These are phyloP conservation scores for Metschnikowia matae DNA, from an alignment of 805 yeast genomes.

Conservation along the genomic window DNA sequence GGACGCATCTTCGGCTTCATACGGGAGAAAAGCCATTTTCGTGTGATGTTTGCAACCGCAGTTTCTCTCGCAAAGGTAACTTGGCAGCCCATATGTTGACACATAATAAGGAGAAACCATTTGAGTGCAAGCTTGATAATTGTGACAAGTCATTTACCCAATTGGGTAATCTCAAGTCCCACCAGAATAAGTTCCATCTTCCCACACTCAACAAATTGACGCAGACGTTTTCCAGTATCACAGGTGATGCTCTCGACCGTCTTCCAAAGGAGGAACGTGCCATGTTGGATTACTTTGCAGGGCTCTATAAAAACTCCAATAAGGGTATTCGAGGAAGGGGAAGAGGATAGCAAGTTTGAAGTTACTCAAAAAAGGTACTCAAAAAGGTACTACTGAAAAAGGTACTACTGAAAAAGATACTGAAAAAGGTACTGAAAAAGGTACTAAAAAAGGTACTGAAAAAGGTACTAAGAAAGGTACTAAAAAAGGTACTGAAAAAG, in stretches of 20 bases:
- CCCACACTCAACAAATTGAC: slow-evolving; percentile 67
- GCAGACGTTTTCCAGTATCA: slow-evolving; percentile 56
- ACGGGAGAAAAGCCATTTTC: slow-evolving; percentile 90
- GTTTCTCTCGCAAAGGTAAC: slow-evolving; percentile 88
- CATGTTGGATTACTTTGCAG: slow-evolving; percentile 71
- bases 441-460: too few relatives aligned
- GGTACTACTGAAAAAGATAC: too few relatives aligned
- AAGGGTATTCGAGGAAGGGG: slow-evolving; percentile 93
- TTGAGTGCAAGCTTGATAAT: slow-evolving; percentile 70
- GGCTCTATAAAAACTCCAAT: slow-evolving; percentile 81
- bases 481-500: too few relatives aligned
- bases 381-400: too few relatives aligned
- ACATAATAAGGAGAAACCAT: slow-evolving; percentile 76
- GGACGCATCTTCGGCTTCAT: slow-evolving; percentile 81
- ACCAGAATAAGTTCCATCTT: slow-evolving; percentile 85
- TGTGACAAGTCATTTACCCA: slow-evolving; percentile 88
- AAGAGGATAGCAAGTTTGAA: slow-evolving; percentile 25
- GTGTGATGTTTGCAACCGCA: slow-evolving; percentile 71
- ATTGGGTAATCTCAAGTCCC: slow-evolving; percentile 88
- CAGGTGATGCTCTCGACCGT: slow-evolving; percentile 43
- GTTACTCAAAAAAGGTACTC: too few relatives aligned
- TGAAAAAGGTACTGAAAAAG: too few relatives aligned
- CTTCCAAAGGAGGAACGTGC: slow-evolving; percentile 63
- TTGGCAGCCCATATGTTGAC: slow-evolving; percentile 83
- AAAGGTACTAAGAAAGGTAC: too few relatives aligned